Evolutionary conservation across 495 filamentous ascomycete species (phyloP), one percentile per base, ranked within the genome.

Genomic region (Neohortaea acidophila): DNA sequence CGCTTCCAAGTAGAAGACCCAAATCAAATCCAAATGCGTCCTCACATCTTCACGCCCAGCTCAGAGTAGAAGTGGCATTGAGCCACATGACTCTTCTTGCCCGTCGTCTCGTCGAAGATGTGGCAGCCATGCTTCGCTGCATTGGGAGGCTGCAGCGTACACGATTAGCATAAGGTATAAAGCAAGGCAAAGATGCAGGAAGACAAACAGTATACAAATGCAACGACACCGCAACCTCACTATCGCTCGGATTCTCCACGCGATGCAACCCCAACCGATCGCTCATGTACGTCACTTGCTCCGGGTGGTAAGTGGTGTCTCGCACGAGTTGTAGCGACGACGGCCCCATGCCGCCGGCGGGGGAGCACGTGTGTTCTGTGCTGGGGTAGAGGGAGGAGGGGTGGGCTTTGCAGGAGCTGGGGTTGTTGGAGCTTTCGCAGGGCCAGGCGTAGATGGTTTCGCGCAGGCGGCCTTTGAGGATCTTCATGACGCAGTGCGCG

Each of bases 381-480:
- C 20, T 26, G 14, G 39, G 40, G 19, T 20, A 29, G 7, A 13
- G 2, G 2, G 38, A 36, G 5, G 11, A 17, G 1, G 33, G 33
- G 8, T 33, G 29, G 1, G 39, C 20, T 4, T 14, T 19, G 24
- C 39, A 39, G 2, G 23, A 34, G 14, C 7, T 15, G 1, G 28
- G 19, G 10, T 17, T 17, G 19, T 27, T 39, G 25, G 59, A 46
- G 33, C 56, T 55, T 17, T 43, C 4, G 19, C 73, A 65, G 1
- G 84, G 84, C 65, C 80, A 84, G 21, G 68, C 66, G 55, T 84
- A 94, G 14, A 78, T 68, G 6, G 78, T 83, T 62, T 94, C 86
- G 45, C 69, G 73, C 27, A 94, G 63, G 25, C 64, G 63, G 18
- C 86, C 85, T 46, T 75, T 73, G 24, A 94, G 69, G 44, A 93